Evolutionary conservation across 148 eudicot genomes (phyloP).

Genomic region (Vaccinium darrowii): DNA sequence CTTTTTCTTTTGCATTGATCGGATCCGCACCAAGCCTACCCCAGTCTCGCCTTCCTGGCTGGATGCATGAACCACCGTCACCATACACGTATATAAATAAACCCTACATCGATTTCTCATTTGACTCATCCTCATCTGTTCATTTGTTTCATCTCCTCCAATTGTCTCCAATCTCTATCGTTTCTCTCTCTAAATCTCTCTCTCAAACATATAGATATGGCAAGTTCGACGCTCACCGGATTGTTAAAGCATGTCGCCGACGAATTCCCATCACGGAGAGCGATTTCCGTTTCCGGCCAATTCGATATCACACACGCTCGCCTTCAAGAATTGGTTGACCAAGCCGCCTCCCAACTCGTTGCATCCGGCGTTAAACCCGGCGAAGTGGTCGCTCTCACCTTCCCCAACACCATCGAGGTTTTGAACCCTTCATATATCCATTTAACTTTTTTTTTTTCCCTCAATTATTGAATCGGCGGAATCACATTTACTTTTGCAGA

Average conservation of each 20-base stretch:
- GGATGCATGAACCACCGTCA: no score
- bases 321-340: conserved; percentile 46
- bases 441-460: neutral
- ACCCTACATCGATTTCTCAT: neutral
- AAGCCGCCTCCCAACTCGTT: conserved; percentile 51
- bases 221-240: conserved; percentile 60
- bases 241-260: conserved; percentile 50
- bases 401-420: conserved; percentile 90
- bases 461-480: neutral
- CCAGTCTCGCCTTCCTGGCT: no score
- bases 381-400: conserved; percentile 90
- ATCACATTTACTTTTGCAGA: neutral
- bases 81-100: neutral
- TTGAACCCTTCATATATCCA: neutral
- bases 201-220: conserved; percentile 30
- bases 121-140: neutral
- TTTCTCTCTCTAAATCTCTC: neutral
- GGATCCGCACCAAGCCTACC: no score
- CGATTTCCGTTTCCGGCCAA: conserved; percentile 67
- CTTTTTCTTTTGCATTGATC: neutral
- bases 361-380: conserved; percentile 68
- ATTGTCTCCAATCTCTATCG: neutral
- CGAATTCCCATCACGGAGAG: conserved; percentile 58
- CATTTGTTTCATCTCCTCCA: neutral
- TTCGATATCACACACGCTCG: conserved; percentile 57